These are phyloP conservation scores for Penicillium sp. DNA, from an alignment of 2,329 filamentous ascomycete species.

Conservation along the genomic window DNA sequence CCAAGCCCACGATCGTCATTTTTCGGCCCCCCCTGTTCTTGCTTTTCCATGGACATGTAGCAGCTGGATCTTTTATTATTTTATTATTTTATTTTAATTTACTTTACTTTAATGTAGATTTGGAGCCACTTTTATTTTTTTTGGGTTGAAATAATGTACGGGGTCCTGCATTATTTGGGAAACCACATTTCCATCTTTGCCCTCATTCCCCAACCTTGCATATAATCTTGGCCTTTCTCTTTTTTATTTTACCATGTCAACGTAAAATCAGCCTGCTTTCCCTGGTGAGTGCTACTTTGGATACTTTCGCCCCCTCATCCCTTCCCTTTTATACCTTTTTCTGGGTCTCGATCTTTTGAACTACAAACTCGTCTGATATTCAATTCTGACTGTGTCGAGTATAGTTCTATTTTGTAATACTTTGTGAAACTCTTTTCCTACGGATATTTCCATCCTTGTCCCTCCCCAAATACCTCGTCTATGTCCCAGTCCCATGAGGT, in stretches of 20 bases:
- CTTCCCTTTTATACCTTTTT: background rate
- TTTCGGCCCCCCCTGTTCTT: constrained; percentile 33
- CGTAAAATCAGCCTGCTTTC: constrained; percentile 25
- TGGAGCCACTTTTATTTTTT: constrained; percentile 4
- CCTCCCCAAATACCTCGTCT: constrained; percentile 24
- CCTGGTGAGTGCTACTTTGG: constrained; percentile 20
- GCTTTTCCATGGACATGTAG: constrained; percentile 30
- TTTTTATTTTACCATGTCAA: constrained; percentile 18
- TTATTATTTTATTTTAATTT: constrained; percentile 8
- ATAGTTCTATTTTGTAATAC: constrained; percentile 5
- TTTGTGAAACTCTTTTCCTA: background rate
- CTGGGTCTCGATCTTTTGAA: background rate
- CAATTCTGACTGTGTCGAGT: background rate
- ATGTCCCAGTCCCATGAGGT: constrained; percentile 38
- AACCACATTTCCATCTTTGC: constrained; percentile 15
- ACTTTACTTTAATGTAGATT: background rate
- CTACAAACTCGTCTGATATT: background rate
- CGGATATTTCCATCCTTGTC: background rate
- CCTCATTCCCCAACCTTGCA: constrained; percentile 29
- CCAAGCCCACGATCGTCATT: constrained; percentile 30
- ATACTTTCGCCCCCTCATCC: background rate
- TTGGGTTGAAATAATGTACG: constrained; percentile 23
- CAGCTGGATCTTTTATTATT: constrained; percentile 18
- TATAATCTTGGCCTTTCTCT: constrained; percentile 23
- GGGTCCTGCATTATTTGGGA: constrained; percentile 26